A percentile compares a stretch with the other conserved stretches of the same genome.
phyloP scores from a whole-genome alignment of 2,329 filamentous ascomycete species.

The Tolypocladium capitatum region DNA sequence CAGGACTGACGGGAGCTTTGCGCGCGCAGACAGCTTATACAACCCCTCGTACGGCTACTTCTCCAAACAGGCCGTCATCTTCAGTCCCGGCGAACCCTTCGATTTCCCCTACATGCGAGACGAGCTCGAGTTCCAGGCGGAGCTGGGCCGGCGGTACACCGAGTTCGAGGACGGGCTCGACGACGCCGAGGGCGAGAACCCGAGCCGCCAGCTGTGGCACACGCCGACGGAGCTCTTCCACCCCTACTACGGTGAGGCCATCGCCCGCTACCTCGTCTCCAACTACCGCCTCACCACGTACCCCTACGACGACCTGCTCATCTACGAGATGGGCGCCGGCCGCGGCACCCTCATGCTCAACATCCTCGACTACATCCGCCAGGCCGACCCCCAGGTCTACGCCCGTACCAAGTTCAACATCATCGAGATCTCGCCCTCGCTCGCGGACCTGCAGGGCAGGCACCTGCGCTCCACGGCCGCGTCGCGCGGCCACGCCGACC shows the following conservation, averaged over 20 bases:
- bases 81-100: constrained; percentile 83
- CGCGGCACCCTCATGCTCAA: constrained; percentile 98
- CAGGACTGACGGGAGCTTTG: constrained; percentile 5
- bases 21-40: constrained; percentile 65
- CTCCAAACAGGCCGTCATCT: constrained; percentile 92
- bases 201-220: constrained; percentile 86
- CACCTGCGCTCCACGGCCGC: constrained; percentile 55
- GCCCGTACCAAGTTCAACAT: constrained; percentile 86
- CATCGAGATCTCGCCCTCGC: constrained; percentile 80
- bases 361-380: constrained; percentile 90
- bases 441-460: constrained; percentile 64
- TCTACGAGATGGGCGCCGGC: constrained; percentile 97
- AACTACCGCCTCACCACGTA: constrained; percentile 93
- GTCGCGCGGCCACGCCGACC: constrained; percentile 62
- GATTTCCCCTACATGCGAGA: constrained; percentile 70
- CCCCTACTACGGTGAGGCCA: constrained; percentile 91
- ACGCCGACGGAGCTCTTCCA: constrained; percentile 95
- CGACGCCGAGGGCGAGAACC: constrained; percentile 48
- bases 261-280: constrained; percentile 87
- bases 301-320: constrained; percentile 91
- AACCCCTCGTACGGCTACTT: constrained; percentile 95
- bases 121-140: constrained; percentile 69
- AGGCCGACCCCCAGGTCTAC: constrained; percentile 82
- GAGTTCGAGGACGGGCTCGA: constrained; percentile 87
- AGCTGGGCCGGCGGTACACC: constrained; percentile 68